Evolutionary conservation across 2,329 filamentous ascomycete species (phyloP).

Genomic region (Zarea fungicola): DNA sequence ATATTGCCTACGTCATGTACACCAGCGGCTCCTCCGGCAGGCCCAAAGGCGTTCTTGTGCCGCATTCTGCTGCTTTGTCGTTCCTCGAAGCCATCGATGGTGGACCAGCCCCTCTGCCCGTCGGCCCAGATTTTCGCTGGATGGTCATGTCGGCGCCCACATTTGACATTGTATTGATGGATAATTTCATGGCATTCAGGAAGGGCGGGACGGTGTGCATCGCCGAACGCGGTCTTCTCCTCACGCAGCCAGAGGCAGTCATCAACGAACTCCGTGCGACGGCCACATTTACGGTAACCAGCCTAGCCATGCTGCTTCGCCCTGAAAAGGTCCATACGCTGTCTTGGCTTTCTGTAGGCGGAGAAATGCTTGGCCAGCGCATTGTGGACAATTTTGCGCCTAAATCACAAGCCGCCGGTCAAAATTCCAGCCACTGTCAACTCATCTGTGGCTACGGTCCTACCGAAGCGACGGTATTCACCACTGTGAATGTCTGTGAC

Average conservation of each 20-base stretch:
- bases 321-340: conserved; percentile 4
- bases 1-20: conserved; percentile 33
- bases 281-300: conserved; percentile 4
- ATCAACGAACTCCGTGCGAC: conserved; percentile 7
- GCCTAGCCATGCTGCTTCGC: conserved; percentile 3
- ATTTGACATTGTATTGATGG: conserved; percentile 6
- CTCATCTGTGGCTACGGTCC: conserved; percentile 11
- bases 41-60: conserved; percentile 66
- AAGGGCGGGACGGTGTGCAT: conserved; percentile 8
- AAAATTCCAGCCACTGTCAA: neutral
- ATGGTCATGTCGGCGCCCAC: conserved; percentile 5
- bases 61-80: conserved; percentile 43
- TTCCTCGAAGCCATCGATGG: neutral
- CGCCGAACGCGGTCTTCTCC: conserved; percentile 4
- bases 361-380: conserved; percentile 8
- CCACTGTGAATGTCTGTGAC: neutral
- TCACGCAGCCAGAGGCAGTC: conserved; percentile 3
- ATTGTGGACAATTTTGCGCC: conserved; percentile 2
- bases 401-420: neutral
- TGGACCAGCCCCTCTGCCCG: neutral
- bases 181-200: neutral
- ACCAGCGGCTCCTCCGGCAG: conserved; percentile 45
- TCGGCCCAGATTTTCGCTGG: conserved; percentile 5
- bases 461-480: neutral
- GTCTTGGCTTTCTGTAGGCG: neutral